Conservation (phyloP, 129 eudicot genomes). For the Lonicera japonica region DNA sequence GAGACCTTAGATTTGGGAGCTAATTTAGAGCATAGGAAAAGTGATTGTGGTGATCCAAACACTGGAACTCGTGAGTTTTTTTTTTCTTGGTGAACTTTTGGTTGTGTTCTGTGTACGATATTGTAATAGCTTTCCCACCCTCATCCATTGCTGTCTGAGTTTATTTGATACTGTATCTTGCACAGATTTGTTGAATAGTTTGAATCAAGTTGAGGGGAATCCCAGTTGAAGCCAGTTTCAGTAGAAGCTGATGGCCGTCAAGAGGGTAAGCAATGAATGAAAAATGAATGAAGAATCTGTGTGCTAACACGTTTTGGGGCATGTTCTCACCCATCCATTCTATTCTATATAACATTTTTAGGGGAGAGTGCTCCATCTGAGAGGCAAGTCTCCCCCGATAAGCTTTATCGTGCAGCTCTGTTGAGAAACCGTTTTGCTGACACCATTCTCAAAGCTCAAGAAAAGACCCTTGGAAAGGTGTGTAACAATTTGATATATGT, state of each 20-base stretch:
- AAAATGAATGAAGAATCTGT: conserved; percentile 29
- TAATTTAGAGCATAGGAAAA: conserved; percentile 23
- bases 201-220: conserved; percentile 42
- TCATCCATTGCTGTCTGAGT: neutral
- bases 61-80: conserved; percentile 23
- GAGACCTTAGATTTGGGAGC: conserved; percentile 24
- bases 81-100: neutral
- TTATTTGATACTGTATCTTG: neutral
- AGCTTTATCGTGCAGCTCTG: conserved; percentile 88
- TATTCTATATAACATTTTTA: conserved; percentile 47
- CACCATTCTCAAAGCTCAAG: conserved; percentile 88
- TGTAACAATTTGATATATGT: neutral
- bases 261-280: conserved; percentile 75
- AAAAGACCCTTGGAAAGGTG: conserved; percentile 67
- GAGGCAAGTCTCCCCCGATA: conserved; percentile 97
- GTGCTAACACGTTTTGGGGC: conserved; percentile 41
- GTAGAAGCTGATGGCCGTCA: conserved; percentile 35
- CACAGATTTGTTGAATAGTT: conserved; percentile 36
- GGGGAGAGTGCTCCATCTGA: conserved; percentile 81
- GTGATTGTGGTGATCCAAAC: conserved; percentile 19
- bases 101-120: too few species aligned
- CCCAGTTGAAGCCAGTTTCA: conserved; percentile 21
- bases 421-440: conserved; percentile 92
- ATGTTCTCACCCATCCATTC: conserved; percentile 42
- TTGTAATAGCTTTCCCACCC: too few species aligned